Base-by-base conservation (phyloP, 176 grass and related monocot species). In the Zizania latifolia region DNA sequence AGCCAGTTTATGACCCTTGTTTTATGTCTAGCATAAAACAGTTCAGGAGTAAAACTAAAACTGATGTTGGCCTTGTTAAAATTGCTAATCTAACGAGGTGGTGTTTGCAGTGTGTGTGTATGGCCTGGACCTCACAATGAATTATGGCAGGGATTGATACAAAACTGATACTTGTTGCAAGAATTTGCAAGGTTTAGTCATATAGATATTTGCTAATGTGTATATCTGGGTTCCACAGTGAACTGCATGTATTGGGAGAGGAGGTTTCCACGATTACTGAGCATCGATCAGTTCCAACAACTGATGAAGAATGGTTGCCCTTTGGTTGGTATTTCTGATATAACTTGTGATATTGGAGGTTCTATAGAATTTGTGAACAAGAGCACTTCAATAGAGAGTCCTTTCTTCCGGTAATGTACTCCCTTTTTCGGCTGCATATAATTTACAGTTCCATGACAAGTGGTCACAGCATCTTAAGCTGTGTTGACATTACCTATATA, bases 161-260 rank as follows among this genome's bases (percentile, higher is more conserved):
- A 81, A 35, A 46, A 1, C 26, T 57, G 44, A 10, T 78, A 38
- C 30, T 54, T 53, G 4, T 62, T 45, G 14, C 41, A 51, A 62
- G 8, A 54, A 34, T 10, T 38, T 72, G 62, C 51, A 77, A 51
- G 58, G 36, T 22, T 6, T 40, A 30, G 0, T 14, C 40, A 43
- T 71, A 66, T 77, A 11, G 33, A 54, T 22, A 73, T 76, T 43
- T 26, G 51, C 63, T 82, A 55, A 76, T 69, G 24, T 78, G 23
- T 31, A 29, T 23, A 38, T 59, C 13, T 13, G 76, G 15, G 4
- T 84, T 83, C 61, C 86, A 36, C 71, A 97, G 94, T 97, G 28
- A 97, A 97, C 74, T 97, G 94, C 80, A 97, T 93, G 90, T 97
- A 97, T 38, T 97, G 94, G 94, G 94, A 97, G 68, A 93, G 78